phyloP scores from a whole-genome alignment of 164 flowering plant genomes.

The Chimonanthus salicifolius region DNA sequence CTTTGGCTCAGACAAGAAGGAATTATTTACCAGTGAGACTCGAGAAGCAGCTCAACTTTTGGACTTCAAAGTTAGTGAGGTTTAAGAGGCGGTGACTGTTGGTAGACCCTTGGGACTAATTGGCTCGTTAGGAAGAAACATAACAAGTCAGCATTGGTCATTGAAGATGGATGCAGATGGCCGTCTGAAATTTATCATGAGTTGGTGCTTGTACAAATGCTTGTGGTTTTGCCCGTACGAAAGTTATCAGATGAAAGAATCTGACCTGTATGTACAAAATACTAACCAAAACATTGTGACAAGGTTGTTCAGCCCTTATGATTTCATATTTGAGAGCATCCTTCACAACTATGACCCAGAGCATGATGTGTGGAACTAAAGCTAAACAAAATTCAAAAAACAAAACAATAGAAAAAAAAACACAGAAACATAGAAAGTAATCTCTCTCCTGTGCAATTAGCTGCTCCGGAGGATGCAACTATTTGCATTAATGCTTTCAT shows the following conservation, averaged over 20 bases:
- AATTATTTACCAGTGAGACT: conserved; percentile 37
- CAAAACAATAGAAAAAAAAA: no score
- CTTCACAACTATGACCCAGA: background rate
- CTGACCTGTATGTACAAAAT: background rate
- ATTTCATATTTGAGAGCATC: background rate
- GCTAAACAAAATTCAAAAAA: no score
- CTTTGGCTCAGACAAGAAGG: conserved; percentile 69
- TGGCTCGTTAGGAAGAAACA: background rate
- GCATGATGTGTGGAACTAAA: background rate
- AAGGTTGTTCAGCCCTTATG: background rate
- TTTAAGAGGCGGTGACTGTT: background rate
- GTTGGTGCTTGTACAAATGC: background rate
- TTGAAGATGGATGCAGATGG: background rate
- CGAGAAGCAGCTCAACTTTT: conserved; percentile 17
- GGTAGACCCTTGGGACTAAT: background rate
- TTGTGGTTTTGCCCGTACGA: background rate
- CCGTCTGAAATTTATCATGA: background rate
- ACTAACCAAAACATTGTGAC: background rate
- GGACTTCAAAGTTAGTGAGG: background rate
- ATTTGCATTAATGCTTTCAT: no score
- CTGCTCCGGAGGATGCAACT: no score
- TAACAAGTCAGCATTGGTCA: background rate
- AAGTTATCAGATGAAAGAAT: background rate
- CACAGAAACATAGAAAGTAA: no score
- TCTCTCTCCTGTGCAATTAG: no score